These are phyloP conservation scores for Torulaspora globosa DNA, from an alignment of 1,139 yeast genomes.

Conservation along the genomic window DNA sequence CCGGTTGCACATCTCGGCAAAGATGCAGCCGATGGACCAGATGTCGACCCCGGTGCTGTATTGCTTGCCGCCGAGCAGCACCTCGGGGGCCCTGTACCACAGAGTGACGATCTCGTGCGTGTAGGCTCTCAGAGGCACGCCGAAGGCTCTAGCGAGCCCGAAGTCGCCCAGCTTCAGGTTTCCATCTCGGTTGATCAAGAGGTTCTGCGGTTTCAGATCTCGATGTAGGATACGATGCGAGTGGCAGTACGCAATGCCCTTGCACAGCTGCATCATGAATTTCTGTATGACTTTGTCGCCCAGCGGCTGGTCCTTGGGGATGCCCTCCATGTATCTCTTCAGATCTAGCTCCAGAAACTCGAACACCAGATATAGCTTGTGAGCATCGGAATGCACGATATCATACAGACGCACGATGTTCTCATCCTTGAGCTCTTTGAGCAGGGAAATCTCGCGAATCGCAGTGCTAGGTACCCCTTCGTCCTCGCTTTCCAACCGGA, in stretches of 20 bases:
- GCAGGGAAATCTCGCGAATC: constrained; percentile 86
- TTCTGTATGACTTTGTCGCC: constrained; percentile 88
- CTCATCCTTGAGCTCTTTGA: constrained; percentile 89
- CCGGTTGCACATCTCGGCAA: constrained; percentile 97
- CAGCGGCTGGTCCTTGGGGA: constrained; percentile 86
- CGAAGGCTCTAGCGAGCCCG: constrained; percentile 95
- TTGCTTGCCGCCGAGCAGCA: constrained; percentile 91
- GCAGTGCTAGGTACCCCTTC: constrained; percentile 99
- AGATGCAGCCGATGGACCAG: constrained; percentile 98
- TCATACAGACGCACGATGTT: constrained; percentile 88
- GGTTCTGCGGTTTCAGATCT: constrained; percentile 93
- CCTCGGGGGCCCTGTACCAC: constrained; percentile 98
- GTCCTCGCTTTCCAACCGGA: constrained; percentile 92
- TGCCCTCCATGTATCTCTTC: constrained; percentile 93
- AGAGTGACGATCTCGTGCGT: constrained; percentile 97
- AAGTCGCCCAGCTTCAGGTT: constrained; percentile 93
- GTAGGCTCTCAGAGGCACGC: constrained; percentile 92
- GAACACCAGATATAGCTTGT: constrained; percentile 86
- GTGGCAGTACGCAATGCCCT: constrained; percentile 94
- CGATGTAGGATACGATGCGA: constrained; percentile 92
- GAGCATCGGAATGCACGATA: constrained; percentile 95
- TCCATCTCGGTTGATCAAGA: constrained; percentile 91
- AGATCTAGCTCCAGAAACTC: constrained; percentile 92
- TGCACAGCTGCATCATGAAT: constrained; percentile 87
- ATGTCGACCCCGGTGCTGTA: constrained; percentile 97